Percentiles rank a stretch among this genome's conserved stretches.
Conservation (phyloP, 208 protist genomes). For the Naegleria gruberi region DNA sequence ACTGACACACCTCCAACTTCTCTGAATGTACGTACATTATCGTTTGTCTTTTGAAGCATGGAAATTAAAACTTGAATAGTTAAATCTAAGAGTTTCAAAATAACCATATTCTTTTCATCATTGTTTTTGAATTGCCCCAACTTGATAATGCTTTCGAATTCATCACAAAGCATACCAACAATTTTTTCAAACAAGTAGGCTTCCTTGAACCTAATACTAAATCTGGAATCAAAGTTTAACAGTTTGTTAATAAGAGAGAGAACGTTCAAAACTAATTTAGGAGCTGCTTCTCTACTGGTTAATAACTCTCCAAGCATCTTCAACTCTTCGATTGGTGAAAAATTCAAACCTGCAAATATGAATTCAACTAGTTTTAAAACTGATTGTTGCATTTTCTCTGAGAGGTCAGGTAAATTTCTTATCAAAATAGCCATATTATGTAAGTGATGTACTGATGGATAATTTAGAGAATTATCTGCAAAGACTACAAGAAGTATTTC, state of each 20-base stretch:
- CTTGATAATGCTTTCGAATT: neutral
- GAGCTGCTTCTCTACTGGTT: neutral
- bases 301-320: neutral
- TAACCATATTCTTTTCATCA: neutral
- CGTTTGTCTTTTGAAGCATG: neutral
- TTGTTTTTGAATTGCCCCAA: neutral
- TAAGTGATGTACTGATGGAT: neutral
- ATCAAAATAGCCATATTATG: neutral
- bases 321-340: neutral
- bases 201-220: neutral
- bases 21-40: slow-evolving; percentile 1
- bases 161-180: neutral
- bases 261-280: neutral
- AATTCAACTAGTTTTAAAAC: slow-evolving; percentile 10
- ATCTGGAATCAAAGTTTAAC: neutral
- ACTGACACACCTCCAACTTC: neutral
- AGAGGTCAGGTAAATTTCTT: neutral
- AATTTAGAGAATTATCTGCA: neutral
- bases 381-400: neutral
- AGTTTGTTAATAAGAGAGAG: neutral
- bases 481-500: neutral
- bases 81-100: neutral
- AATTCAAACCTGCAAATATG: neutral
- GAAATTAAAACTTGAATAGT: neutral
- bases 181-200: neutral